Evolutionary conservation across 257 asterid genomes (phyloP).

Genomic region (Solanum peruvianum): DNA sequence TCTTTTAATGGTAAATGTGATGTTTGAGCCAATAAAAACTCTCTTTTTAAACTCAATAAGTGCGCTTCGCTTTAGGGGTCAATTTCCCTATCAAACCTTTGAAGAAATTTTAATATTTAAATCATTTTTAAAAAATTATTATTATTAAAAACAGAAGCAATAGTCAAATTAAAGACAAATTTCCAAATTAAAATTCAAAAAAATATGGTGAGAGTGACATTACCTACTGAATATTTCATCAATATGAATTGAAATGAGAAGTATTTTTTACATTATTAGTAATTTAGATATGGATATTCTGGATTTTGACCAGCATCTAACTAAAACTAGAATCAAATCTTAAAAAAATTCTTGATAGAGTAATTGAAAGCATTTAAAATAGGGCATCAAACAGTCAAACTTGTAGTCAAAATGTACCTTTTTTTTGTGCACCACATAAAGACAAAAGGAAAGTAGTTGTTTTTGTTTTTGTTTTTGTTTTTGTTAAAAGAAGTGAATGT

Average conservation of each 20-base stretch:
- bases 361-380: background rate
- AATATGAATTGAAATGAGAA: background rate
- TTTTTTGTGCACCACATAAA: background rate
- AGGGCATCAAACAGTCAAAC: background rate
- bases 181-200: background rate
- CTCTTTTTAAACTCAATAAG: background rate
- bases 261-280: background rate
- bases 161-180: background rate
- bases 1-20: background rate
- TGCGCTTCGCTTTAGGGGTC: background rate
- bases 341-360: background rate
- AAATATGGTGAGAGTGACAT: background rate
- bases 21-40: background rate
- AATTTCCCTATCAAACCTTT: background rate
- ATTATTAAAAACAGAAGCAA: background rate
- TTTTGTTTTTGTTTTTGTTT: background rate
- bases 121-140: too few relatives aligned
- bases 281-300: background rate
- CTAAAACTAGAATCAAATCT: background rate
- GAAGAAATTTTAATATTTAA: background rate
- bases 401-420: background rate
- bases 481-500: background rate
- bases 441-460: background rate
- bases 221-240: background rate
- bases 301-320: background rate